phyloP scores from a whole-genome alignment of 176 grass and related monocot genomes.

The Lolium rigidum region DNA sequence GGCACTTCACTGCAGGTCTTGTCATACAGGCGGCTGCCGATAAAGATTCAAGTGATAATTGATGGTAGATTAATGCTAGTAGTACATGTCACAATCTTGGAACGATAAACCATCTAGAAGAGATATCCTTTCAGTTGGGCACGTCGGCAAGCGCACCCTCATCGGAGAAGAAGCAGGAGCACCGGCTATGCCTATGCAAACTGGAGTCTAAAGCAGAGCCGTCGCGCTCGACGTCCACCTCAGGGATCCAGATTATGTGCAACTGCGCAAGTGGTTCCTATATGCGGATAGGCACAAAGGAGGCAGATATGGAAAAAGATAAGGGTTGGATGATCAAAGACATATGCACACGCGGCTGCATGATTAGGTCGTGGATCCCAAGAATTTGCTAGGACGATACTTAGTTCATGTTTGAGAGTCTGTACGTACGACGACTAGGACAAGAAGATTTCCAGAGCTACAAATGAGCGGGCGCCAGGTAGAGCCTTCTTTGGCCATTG shows the following conservation, averaged over 20 bases:
- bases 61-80: background rate
- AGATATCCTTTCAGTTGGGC: background rate
- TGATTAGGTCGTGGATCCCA: background rate
- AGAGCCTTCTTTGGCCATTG: background rate
- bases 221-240: conserved; percentile 24
- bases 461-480: background rate
- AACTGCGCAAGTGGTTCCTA: conserved; percentile 9
- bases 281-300: background rate
- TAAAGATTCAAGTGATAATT: background rate
- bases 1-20: background rate
- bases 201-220: conserved; percentile 6
- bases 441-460: background rate
- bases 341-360: background rate
- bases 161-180: background rate
- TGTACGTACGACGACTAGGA: background rate
- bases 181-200: background rate
- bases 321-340: background rate
- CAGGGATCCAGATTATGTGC: background rate
- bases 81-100: background rate
- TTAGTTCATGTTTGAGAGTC: background rate
- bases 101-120: conserved; percentile 10
- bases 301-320: conserved; percentile 8
- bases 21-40: background rate
- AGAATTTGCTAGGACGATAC: background rate
- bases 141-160: conserved; percentile 23